A percentile compares a stretch with the other conserved stretches of the same genome.
Evolutionary conservation across 2,329 filamentous ascomycete species (phyloP).

Genomic region (Phyllachora maydis): DNA sequence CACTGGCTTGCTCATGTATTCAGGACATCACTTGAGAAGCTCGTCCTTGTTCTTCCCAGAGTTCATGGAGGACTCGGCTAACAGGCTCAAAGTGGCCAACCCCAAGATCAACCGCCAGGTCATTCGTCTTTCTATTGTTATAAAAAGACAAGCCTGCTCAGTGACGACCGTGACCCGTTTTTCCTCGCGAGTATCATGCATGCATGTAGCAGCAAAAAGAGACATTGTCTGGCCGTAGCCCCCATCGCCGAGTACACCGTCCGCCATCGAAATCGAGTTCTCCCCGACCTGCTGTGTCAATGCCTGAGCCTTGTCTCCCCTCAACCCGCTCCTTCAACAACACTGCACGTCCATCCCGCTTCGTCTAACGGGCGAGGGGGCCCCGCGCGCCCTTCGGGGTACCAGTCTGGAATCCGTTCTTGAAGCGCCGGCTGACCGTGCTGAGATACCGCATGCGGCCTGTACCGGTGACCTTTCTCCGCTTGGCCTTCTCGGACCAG

Average conservation of each 20-base stretch:
- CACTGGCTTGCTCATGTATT: too few species aligned
- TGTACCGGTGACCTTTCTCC: constrained; percentile 97
- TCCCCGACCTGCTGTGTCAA: too few species aligned
- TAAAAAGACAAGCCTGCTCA: too few species aligned
- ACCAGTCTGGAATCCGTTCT: constrained; percentile 93
- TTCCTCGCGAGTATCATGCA: constrained; percentile 9
- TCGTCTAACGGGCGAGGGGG: constrained; percentile 16
- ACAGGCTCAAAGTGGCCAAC: constrained; percentile 1
- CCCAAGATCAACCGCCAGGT: constrained; percentile 1
- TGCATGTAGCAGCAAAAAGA: constrained; percentile 8
- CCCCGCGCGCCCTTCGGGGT: constrained; percentile 68
- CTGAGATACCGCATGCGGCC: constrained; percentile 94
- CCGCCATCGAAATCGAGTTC: constrained; percentile 6
- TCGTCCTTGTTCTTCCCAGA: constrained; percentile 5
- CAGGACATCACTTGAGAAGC: constrained; percentile 4
- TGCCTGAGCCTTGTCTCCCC: constrained; percentile 5
- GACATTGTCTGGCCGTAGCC: constrained; percentile 7
- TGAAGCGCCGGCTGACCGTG: constrained; percentile 79
- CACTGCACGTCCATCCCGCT: constrained; percentile 4
- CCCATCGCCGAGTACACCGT: constrained; percentile 9
- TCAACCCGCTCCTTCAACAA: constrained; percentile 4
- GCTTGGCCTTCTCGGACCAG: constrained; percentile 99
- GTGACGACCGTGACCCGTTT: constrained; percentile 8
- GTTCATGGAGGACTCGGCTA: constrained; percentile 2
- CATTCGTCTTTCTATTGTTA: too few species aligned